Base-by-base conservation (phyloP, 108 stramenopile species). In the Cyclostephanos tholiformis region DNA sequence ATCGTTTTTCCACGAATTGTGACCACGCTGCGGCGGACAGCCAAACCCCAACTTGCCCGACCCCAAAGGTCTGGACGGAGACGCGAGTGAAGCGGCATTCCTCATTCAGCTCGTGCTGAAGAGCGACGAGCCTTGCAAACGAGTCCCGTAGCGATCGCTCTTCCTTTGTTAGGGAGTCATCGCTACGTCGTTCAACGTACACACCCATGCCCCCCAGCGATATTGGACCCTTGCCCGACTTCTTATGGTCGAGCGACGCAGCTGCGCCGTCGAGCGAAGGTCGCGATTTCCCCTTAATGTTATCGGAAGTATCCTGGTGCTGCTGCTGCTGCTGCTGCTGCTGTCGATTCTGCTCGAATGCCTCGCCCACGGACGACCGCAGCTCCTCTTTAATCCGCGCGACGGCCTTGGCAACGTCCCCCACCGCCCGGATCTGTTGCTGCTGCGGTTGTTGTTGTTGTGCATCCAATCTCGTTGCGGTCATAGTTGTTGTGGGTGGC, bases 11-110 rank as follows among this genome's bases (percentile, higher is more conserved):
- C 0, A 79, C 58, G 64, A 79, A 79, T 23, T 79, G 71, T 0
- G 71, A 73, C 78, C 78, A 79, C 17, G 78, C 78, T 0, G 78
- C 78, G 12, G 71, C 67, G 10, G 78, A 79, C 0, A 79, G 72
- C 78, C 78, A 79, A 22, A 71, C 50, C 29, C 71, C 71, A 14
- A 73, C 59, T 0, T 61, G 50, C 16, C 78, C 78, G 35, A 79
- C 67, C 27, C 78, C 78, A 43, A 79, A 79, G 1, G 78, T 72
- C 27, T 79, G 71, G 22, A 73, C 44, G 1, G 71, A 69, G 8
- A 62, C 60, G 0, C 61, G 60, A 1, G 72, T 79, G 43, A 79
- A 79, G 26, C 78, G 59, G 27, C 71, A 79, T 58, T 72, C 71
- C 50, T 79, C 78, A 22, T 61, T 71, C 11, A 79, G 67, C 63